Base-by-base conservation (phyloP, 768 basidiomycete genomes). In the Phlebiopsis gigantea region DNA sequence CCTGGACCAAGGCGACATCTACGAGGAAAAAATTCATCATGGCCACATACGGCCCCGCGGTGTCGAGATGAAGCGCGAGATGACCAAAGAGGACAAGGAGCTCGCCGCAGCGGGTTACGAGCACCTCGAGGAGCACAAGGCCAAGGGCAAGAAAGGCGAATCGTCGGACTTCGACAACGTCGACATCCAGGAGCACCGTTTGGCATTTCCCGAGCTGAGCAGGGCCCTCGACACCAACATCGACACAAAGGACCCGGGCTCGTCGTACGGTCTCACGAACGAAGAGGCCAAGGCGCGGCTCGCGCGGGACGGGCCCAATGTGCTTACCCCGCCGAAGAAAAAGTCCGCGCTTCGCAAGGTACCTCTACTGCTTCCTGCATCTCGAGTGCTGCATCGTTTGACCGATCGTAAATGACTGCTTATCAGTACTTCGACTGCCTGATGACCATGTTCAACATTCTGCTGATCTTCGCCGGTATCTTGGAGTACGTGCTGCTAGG, bases 71-170 rank as follows among this genome's bases (percentile, higher is more conserved):
- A 80, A 78, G 57, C 77, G 79, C 53, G 78, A 83, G 55, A 67
- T 85, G 66, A 85, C 84, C n/a, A 77, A 81, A 62, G 84, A 86
- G 65, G 84, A 86, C 56, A 79, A 76, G 61, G 81, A 83, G 48
- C 78, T 87, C 47, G 82, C 83, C 14, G 82, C 79, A 1, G 84
- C 84, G n/a, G 84, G 84, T 1, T 87, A 87, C 65, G 82, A 82
- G 50, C 82, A 85, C 63, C 73, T 87, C 25, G 72, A 78, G 28
- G 72, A 79, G 53, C 42, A 45, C 41, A 61, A 62, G 49, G 42
- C 47, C 41, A 61, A 62, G 49, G 65, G 54, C 12, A 71, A 72
- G 46, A 68, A 71, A 42, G 70, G 57, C 17, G 63, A 67, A 28
- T 10, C 53, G 29, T 53, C 66, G 7, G 61, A 70, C 12, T 61